Percentiles rank a stretch among this genome's conserved stretches.
phyloP scores from a whole-genome alignment of 2,329 filamentous ascomycete genomes.

The Penicillium sp. region DNA sequence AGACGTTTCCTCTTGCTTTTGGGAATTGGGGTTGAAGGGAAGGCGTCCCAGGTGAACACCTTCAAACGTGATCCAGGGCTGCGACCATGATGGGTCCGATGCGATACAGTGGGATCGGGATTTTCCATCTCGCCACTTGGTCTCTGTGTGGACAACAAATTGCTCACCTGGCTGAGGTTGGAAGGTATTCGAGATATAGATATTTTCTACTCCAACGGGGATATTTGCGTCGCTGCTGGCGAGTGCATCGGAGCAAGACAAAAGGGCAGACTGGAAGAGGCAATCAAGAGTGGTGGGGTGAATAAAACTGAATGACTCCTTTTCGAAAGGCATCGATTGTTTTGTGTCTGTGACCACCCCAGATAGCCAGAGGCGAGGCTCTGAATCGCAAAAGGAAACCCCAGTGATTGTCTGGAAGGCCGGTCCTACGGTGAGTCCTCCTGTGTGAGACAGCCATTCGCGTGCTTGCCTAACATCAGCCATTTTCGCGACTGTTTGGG shows the following conservation, averaged over 20 bases:
- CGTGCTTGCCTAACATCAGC: conserved; percentile 16
- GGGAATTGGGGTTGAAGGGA: conserved; percentile 15
- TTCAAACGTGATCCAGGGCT: conserved; percentile 20
- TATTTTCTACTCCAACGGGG: conserved; percentile 19
- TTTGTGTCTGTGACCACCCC: conserved; percentile 18
- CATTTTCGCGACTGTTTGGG: conserved; percentile 9
- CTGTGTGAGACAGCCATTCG: conserved; percentile 22
- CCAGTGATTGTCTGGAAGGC: conserved; percentile 16
- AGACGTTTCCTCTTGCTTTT: conserved; percentile 5
- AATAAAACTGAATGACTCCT: conserved; percentile 15
- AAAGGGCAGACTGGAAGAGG: conserved; percentile 22
- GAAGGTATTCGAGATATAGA: conserved; percentile 18
- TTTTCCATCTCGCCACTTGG: conserved; percentile 13
- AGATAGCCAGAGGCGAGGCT: conserved; percentile 14
- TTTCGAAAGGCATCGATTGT: conserved; percentile 18
- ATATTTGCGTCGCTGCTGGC: conserved; percentile 18
- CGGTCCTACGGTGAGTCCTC: conserved; percentile 18
- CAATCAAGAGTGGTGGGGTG: conserved; percentile 24
- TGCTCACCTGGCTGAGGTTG: conserved; percentile 13
- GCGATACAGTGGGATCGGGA: conserved; percentile 17
- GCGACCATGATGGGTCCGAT: conserved; percentile 13
- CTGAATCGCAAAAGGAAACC: conserved; percentile 12
- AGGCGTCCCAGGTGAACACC: conserved; percentile 22
- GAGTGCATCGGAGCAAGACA: conserved; percentile 17
- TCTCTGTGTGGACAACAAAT: conserved; percentile 19